Base-by-base conservation (phyloP, 2,329 filamentous ascomycete species). In the Phialocephala subalpina region DNA sequence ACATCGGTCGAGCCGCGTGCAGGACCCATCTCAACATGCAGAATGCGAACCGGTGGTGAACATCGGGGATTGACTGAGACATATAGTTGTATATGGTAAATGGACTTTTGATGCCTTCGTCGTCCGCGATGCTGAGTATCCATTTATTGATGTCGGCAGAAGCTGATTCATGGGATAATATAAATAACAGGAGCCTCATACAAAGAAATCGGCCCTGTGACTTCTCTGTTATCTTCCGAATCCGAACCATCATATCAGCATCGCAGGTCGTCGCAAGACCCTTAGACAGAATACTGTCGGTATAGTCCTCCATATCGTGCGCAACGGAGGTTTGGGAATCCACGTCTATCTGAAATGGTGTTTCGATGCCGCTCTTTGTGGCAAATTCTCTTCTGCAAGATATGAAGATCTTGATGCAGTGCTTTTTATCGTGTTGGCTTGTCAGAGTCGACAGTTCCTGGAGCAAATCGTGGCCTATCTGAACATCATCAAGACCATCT, bases 121-220 rank as follows among this genome's bases (percentile, higher is more conserved):
- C 57, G 57, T 42, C 38, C 20, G 57, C 27, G 38, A 59, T 42
- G 57, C 57, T 22, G 57, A 59, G 57, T 45, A 47, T 20, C 57
- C 57, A 59, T 42, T 45, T 59, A 42, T 42, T 59, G 57, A 27
- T 45, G n/a, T 40, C 57, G 57, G 6, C 57, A 59, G 36, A 59
- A 42, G 57, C 36, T 42, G 57, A 27, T 25, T 59, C 33, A 27
- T 59, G n/a, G 57, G 57, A 42, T 18, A 40, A 45, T 12, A 59
- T 59, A 59, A 25, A 27, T 27, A 59, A 38, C 36, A 59, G 36
- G 38, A 59, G 57, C 38, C 57, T 45, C 36, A 59, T 25, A 59
- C 57, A 59, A 6, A 59, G 57, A 45, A 42, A 59, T 22, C 57
- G 36, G 38, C 57, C 57, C 36, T 59, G 57, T 59, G 57, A 59